Evolutionary conservation across 2,329 filamentous ascomycete genomes (phyloP).

Genomic region (Fonsecaea monophora): DNA sequence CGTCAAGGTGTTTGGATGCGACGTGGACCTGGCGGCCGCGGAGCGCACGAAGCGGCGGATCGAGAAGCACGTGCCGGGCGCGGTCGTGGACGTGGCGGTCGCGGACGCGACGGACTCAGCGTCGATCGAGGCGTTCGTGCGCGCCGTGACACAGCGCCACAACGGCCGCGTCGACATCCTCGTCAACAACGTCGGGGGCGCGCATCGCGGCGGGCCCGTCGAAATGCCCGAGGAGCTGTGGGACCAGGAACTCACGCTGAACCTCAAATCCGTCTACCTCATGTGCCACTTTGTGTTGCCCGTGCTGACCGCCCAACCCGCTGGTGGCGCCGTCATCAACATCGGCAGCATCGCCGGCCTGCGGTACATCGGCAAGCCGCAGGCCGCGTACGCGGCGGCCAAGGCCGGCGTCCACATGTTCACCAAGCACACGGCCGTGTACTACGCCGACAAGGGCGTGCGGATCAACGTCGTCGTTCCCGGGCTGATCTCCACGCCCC

Average conservation of each 20-base stretch:
- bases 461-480: constrained; percentile 64
- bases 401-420: constrained; percentile 62
- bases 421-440: constrained; percentile 58
- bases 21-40: constrained; percentile 18
- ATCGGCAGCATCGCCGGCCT: constrained; percentile 60
- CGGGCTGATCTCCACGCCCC: constrained; percentile 63
- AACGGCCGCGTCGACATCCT: constrained; percentile 65
- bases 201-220: constrained; percentile 59
- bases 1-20: constrained; percentile 25
- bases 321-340: constrained; percentile 54
- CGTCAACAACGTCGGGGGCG: constrained; percentile 63
- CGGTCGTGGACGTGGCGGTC: constrained; percentile 7
- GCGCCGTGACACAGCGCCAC: constrained; percentile 57
- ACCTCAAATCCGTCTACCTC: constrained; percentile 64
- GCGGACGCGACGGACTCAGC: background rate
- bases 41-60: constrained; percentile 13
- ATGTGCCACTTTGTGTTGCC: constrained; percentile 61
- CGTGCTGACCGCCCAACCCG: constrained; percentile 59
- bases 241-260: constrained; percentile 62
- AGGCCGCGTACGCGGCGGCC: constrained; percentile 61
- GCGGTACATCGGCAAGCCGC: constrained; percentile 59
- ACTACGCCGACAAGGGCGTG: constrained; percentile 49
- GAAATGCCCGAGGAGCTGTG: constrained; percentile 57
- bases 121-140: constrained; percentile 59
- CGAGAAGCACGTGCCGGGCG: background rate